A percentile compares a stretch with the other conserved stretches of the same genome.
Evolutionary conservation across 805 yeast species (phyloP).

Genomic region (Starmerella geochares): DNA sequence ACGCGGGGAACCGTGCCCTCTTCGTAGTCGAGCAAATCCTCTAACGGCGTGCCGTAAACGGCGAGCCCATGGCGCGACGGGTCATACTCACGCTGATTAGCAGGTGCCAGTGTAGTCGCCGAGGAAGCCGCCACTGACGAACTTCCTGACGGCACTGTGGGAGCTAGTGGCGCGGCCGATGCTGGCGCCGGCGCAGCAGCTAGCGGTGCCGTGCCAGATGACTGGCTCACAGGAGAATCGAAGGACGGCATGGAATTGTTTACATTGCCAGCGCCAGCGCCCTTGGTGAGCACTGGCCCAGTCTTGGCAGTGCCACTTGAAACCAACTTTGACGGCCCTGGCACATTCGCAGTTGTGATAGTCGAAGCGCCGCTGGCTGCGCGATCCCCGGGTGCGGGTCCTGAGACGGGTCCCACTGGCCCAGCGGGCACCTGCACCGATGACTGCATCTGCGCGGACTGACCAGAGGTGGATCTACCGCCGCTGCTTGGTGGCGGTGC

Average conservation of each 20-base stretch:
- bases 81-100: conserved; percentile 22
- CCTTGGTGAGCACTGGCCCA: conserved; percentile 25
- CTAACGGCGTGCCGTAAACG: conserved; percentile 80
- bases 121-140: background rate
- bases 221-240: background rate
- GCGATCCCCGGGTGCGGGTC: conserved; percentile 10
- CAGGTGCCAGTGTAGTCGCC: background rate
- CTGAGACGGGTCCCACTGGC: background rate
- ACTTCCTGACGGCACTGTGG: too few relatives aligned
- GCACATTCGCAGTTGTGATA: conserved; percentile 12
- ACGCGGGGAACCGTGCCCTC: conserved; percentile 87
- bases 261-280: background rate
- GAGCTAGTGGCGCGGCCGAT: background rate
- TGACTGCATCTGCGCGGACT: background rate
- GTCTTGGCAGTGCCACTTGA: conserved; percentile 27
- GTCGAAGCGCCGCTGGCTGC: conserved; percentile 13
- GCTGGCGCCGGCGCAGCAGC: background rate
- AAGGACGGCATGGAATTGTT: background rate
- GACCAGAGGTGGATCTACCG: conserved; percentile 1
- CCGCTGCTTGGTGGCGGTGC: background rate
- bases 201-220: background rate
- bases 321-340: conserved; percentile 20
- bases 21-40: conserved; percentile 62
- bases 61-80: conserved; percentile 31
- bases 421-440: background rate